Conservation (phyloP, 805 yeast species). For the Candida tibetensis region DNA sequence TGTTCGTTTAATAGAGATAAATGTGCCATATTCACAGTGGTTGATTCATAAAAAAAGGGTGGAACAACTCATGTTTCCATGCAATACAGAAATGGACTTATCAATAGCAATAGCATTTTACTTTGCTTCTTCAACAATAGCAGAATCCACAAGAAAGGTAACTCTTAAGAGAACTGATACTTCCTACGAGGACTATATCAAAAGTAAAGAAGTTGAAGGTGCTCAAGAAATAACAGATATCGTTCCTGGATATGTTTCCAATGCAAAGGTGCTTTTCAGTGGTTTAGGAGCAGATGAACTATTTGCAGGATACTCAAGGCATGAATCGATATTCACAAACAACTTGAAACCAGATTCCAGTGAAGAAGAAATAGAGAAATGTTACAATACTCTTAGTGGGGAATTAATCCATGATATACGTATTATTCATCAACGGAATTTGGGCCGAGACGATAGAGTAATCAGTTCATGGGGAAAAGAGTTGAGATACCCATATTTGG, state of each 20-base stretch:
- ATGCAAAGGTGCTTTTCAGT: constrained; percentile 71
- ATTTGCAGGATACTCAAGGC: constrained; percentile 93
- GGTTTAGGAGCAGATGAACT: constrained; percentile 98
- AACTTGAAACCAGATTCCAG: constrained; percentile 16
- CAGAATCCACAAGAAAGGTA: constrained; percentile 4
- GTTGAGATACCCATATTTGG: constrained; percentile 82
- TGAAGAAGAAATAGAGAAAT: constrained; percentile 14
- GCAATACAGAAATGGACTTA: constrained; percentile 89
- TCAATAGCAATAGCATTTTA: constrained; percentile 94
- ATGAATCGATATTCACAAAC: constrained; percentile 50
- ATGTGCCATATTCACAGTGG: constrained; percentile 72
- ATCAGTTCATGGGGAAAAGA: constrained; percentile 86
- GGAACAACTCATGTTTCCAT: constrained; percentile 70
- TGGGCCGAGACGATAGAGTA: constrained; percentile 91
- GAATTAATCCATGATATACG: constrained; percentile 72
- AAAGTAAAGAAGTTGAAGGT: neutral
- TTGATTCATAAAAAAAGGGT: constrained; percentile 50
- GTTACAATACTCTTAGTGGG: constrained; percentile 42
- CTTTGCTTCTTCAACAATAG: constrained; percentile 52
- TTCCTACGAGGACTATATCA: constrained; percentile 18
- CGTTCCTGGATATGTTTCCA: constrained; percentile 42
- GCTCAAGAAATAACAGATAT: neutral
- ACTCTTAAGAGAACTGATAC: constrained; percentile 1
- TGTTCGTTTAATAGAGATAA: constrained; percentile 61
- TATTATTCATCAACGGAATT: constrained; percentile 72